A percentile compares a stretch with the other conserved stretches of the same genome.
These are phyloP conservation scores for Fraxinus sp. DNA, from an alignment of 305 asterid species.

Conservation along the genomic window DNA sequence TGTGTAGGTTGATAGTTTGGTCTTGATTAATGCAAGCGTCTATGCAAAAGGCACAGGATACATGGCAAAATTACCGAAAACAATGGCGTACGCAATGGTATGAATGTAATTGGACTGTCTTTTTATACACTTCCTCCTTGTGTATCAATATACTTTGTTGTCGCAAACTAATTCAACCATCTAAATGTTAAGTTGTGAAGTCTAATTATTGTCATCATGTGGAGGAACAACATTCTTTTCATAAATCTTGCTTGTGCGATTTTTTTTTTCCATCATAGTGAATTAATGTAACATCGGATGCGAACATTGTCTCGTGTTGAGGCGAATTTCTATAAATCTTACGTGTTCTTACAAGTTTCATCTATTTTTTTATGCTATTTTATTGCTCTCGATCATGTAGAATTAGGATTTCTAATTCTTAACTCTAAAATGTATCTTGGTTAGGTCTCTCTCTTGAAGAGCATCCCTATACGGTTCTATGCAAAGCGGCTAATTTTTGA, in stretches of 20 bases:
- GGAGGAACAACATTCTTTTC: not conserved
- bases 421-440: not conserved
- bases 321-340: too few species aligned
- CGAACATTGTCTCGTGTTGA: not conserved
- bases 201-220: too few species aligned
- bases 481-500: conserved; percentile 56
- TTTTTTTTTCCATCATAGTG: not conserved
- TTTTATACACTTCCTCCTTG: not conserved
- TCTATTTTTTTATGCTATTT: not conserved
- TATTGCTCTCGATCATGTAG: not conserved
- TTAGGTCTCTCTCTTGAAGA: conserved; percentile 75
- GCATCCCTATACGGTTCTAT: conserved; percentile 62
- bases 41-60: conserved; percentile 61
- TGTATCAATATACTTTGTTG: not conserved
- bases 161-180: not conserved
- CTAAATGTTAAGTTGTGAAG: not conserved
- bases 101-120: not conserved
- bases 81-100: conserved; percentile 69
- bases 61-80: conserved; percentile 50
- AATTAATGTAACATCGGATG: not conserved
- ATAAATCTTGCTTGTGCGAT: not conserved
- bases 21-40: conserved; percentile 68
- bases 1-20: conserved; percentile 68
- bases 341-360: too few species aligned
- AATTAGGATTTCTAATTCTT: not conserved